Base-by-base conservation (phyloP, 805 yeast species). In the Candida silvicultrix region DNA sequence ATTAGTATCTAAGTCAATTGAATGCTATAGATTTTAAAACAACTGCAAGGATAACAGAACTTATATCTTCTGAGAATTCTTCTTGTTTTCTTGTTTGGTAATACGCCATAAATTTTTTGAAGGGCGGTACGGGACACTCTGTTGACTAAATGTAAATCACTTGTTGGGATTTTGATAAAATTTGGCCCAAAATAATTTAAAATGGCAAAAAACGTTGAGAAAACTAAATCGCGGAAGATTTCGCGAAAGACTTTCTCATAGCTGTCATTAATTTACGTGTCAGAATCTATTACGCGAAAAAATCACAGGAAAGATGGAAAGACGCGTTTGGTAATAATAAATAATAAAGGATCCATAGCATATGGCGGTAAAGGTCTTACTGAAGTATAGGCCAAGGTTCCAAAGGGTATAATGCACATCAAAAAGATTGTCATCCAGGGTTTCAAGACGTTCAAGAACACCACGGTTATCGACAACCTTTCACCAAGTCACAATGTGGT, bases 391-490 rank as follows among this genome's bases (percentile, higher is more conserved):
- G 31, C 16, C 34, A 15, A 22, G 28, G 12, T 9, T 5, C 25
- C 9, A 23, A 6, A 23, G 16, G 5, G 4, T 32, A 38, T 9
- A n/a, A 70, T 71, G 74, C 67, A 68, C 49, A 70, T 71, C 54
- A 68, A 64, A 50, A 58, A 72, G 62, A 86, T 92, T 40, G 75
- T 79, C 11, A 85, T 92, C 45, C 95, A 89, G 61, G 98, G 98
- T 32, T 92, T 92, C 71, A 89, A 89, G 66, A 89, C 98, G 51
- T 92, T 89, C 63, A 85, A 85, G 65, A 84, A 86, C 57, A 81
- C 88, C 37, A 86, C 96, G 0, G 75, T 80, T 4, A 78, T 90
- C 12, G 94, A 85, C 38, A 71, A 78, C 15, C 70, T 94, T 29
- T 84, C 95, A 1, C 92, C 95, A 0, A 79, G 80, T 45, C 85